Evolutionary conservation across 2,329 filamentous ascomycete species (phyloP), one percentile per base, ranked within the genome.

Genomic region (Botryotinia convoluta): DNA sequence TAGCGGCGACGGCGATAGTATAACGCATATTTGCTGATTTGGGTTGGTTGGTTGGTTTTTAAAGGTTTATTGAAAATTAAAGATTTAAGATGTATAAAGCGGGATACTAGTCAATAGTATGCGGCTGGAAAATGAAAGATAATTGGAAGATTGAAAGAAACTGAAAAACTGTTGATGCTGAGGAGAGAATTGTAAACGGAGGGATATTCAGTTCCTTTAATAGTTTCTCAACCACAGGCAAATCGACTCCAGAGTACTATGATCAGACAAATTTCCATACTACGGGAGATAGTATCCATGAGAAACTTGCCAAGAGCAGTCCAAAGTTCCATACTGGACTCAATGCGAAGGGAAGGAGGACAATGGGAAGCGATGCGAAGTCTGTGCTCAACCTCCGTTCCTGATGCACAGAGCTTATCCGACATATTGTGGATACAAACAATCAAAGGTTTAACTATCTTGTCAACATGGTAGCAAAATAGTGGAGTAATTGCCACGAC

Each of bases 1-100:
- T 82, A 77, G 87, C 83, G 79, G 90, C 80, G 81, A 77, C 75
- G 74, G 74, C 57, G 73, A 79, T 71, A 74, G 79, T 65, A 73
- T 76, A 69, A 72, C 79, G 79, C 75, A 77, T 74, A 72, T 77
- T 74, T 77, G 78, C 78, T 51, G 73, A 57, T 78, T 70, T 63
- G 65, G 72, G 75, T 75, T 72, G 73, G 26, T 73, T 65, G 72
- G 26, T 57, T 57, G 60, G 42, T 62, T 54, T 48, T 72, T 39
- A 51, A 44, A n/a, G 54, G 29, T 48, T 37, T 59, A 59, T 63
- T 74, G 74, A 70, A 45, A 69, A 54, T 63, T 65, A 74, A 74
- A 73, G 45, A 35, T 69, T 75, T 77, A 77, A 76, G 75, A 79
- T 76, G 76, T 74, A 77, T 74, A 72, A 75, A 59, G 65, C 65